Percentiles rank a stretch among this genome's conserved stretches.
Evolutionary conservation across 2,329 filamentous ascomycete species (phyloP).

Genomic region (Grosmannia serpens): DNA sequence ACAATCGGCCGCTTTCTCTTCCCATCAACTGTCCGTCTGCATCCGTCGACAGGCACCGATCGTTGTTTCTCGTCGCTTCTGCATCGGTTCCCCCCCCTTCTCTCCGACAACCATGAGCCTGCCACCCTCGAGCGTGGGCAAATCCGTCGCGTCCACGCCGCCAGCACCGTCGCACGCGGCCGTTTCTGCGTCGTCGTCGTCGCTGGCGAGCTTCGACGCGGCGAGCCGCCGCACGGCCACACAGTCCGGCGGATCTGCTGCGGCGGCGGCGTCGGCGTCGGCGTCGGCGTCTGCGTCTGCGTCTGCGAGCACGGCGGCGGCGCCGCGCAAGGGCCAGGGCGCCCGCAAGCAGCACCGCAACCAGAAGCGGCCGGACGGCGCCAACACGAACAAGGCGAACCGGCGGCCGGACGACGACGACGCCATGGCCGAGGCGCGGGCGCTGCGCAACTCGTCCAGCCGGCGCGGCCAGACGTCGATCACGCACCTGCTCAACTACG

Average conservation of each 20-base stretch:
- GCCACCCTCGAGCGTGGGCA: constrained; percentile 31
- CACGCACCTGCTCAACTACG: constrained; percentile 91
- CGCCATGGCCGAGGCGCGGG: constrained; percentile 67
- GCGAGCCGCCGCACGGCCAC: constrained; percentile 32
- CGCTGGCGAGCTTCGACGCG: constrained; percentile 37
- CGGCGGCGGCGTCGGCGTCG: no score
- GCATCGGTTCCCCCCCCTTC: not conserved
- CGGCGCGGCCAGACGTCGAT: constrained; percentile 93
- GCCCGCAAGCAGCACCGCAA: constrained; percentile 74
- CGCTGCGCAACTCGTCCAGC: constrained; percentile 44
- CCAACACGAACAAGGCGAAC: constrained; percentile 3
- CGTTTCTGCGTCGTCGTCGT: constrained; percentile 27
- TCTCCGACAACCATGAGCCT: constrained; percentile 18
- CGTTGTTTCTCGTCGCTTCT: not conserved
- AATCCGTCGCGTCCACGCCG: constrained; percentile 34
- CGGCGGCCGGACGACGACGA: constrained; percentile 63
- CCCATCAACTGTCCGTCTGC: no score
- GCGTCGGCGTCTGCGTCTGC: constrained; percentile 1
- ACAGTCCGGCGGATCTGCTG: constrained; percentile 16
- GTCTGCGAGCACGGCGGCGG: constrained; percentile 19
- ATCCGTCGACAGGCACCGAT: not conserved
- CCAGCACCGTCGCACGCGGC: constrained; percentile 27
- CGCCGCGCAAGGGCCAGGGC: constrained; percentile 64
- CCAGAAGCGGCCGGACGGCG: constrained; percentile 54
- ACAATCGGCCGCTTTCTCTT: no score